Base-by-base conservation (phyloP, 352 stramenopile species). In the Phytophthora podocarpi region DNA sequence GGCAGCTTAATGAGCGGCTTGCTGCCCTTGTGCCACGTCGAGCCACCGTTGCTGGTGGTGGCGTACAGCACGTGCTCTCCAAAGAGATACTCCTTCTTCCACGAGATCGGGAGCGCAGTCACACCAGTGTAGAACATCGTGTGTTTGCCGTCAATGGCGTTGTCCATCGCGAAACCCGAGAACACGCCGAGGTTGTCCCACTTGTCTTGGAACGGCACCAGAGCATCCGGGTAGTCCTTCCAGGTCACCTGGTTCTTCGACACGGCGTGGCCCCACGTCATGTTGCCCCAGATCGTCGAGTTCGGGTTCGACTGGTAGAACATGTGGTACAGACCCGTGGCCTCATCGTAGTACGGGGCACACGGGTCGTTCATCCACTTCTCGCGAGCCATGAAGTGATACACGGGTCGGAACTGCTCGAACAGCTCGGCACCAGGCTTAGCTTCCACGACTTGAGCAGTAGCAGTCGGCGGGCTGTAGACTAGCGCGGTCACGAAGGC, bases 361-460 rank as follows among this genome's bases (percentile, higher is more conserved):
- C 85, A 92, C 40, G 85, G 85, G 55, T 94, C 85, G 67, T 94
- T 94, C 82, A 91, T 88, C 84, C 84, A 93, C 66, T 91, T 87
- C 49, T 89, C 70, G 41, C 76, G 79, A 35, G 76, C 66, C 18
- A 68, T 62, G 60, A 88, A 86, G 60, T 90, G 80, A 57, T 76
- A 89, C 15, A 84, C 67, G 0, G 79, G 74, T 13, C 74, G 79
- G 61, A 85, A 74, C 64, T 89, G 78, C 15, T 78, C 34, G 64
- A 85, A 89, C 28, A 70, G 41, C 7, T 64, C 40, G 1, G 53
- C 60, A 15, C 49, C 41, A 7, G 59, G 59, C 4, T 55, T 26
- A 7, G 59, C 49, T 13, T 56, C 41, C 4, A 47, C 24, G 10
- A 55, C 15, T 15, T 64, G 45, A 34, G 59, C 65, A 16, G 45